A percentile compares a stretch with the other conserved stretches of the same genome.
Evolutionary conservation across 2,329 filamentous ascomycete species (phyloP).

Genomic region (Talaromyces sp.): DNA sequence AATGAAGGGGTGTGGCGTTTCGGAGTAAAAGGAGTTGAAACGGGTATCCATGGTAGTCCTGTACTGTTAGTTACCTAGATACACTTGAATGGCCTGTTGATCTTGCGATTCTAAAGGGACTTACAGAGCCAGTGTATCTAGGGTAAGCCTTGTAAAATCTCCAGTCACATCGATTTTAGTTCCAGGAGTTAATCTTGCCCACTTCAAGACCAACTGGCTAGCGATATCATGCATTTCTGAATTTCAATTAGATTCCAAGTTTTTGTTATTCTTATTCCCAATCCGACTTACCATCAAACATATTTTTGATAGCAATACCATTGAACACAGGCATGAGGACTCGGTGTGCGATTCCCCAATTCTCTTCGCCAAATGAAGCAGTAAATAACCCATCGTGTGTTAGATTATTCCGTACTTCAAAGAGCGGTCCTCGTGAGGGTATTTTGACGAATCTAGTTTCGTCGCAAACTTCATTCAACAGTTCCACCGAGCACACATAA

Average conservation of each 20-base stretch:
- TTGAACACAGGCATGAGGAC: background rate
- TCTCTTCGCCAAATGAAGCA: constrained; percentile 9
- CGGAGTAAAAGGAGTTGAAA: background rate
- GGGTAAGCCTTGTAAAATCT: background rate
- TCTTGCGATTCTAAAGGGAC: background rate
- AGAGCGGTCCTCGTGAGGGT: background rate
- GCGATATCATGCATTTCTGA: background rate
- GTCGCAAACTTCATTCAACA: background rate
- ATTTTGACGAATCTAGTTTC: background rate
- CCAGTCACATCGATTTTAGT: background rate
- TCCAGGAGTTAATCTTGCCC: background rate
- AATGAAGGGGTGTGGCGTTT: background rate
- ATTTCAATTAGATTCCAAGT: background rate
- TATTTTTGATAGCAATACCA: background rate
- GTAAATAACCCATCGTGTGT: constrained; percentile 64
- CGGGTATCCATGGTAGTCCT: background rate
- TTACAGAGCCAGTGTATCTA: background rate
- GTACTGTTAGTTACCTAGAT: background rate
- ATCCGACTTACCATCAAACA: background rate
- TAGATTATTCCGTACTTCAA: constrained; percentile 54
- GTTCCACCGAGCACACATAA: background rate
- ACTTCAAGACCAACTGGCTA: background rate
- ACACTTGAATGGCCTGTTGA: background rate
- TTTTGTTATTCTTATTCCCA: background rate
- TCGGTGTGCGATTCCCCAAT: background rate